A percentile compares a stretch with the other conserved stretches of the same genome.
Conservation (phyloP, 108 stramenopile species). For the Mediolabrus comicus region DNA sequence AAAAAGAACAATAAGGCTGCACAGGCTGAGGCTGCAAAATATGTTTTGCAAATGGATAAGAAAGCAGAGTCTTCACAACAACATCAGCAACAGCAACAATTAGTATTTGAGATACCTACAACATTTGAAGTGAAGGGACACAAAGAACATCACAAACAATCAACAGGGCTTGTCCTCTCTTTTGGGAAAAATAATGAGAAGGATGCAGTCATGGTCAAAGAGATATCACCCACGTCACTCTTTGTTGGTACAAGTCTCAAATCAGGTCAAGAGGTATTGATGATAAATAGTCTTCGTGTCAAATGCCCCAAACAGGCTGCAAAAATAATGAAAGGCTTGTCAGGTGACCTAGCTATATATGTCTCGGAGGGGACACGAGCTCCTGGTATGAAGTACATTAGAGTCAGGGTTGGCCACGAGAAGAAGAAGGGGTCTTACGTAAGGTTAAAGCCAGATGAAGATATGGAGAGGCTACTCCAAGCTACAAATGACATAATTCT, state of each 20-base stretch:
- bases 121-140: conserved; percentile 5
- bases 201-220: conserved; percentile 1
- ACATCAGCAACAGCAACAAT: neutral
- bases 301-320: conserved; percentile 27
- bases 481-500: neutral
- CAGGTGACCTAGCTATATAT: conserved; percentile 9
- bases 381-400: conserved; percentile 19
- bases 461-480: neutral
- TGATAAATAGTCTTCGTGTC: conserved; percentile 22
- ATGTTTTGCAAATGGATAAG: neutral
- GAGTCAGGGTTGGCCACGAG: neutral
- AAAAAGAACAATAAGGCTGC: neutral
- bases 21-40: neutral
- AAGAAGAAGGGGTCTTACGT: neutral
- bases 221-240: conserved; percentile 20
- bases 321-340: conserved; percentile 15
- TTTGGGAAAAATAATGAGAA: neutral
- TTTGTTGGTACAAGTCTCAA: conserved; percentile 12
- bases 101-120: conserved; percentile 5
- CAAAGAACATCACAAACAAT: conserved; percentile 19
- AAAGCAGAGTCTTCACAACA: neutral
- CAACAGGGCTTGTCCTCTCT: conserved; percentile 15
- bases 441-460: neutral
- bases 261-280: conserved; percentile 18
- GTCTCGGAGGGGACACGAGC: conserved; percentile 12